Evolutionary conservation across 441 rosid genomes (phyloP), one percentile per base, ranked within the genome.

Genomic region (Pelargonium cotyledonis): DNA sequence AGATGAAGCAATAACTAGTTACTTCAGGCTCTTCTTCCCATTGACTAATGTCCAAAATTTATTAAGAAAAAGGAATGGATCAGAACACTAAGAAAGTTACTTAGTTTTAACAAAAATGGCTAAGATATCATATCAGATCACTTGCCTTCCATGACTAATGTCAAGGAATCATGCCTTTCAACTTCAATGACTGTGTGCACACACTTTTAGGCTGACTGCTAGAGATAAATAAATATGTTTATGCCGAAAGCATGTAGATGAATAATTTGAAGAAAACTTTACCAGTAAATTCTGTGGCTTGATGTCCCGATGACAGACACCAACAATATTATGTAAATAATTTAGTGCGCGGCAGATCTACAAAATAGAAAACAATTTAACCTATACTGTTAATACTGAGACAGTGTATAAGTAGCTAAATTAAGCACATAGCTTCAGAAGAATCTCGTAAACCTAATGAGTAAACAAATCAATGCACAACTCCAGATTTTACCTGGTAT

Each of bases 291-390:
- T 93, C 74, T 93, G 98, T 78, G 98, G 98, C 81, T 93, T 93
- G 80, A 93, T 93, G 79, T 93, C 98, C 72, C 97, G 92, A 76
- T 91, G 98, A 81, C 98, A 93, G 71, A 93, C 88, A 65, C 96
- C 98, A 71, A 89, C 86, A 79, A 89, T 84, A 67, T 85, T 86
- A 79, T 93, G 98, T 70, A 93, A 74, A 76, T 89, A 93, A 44
- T 97, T 92, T 77, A 93, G 97, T n/a, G 96, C 98, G 85, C 98
- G 86, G 83, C 97, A 93, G 65, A 93, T 93, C 98, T 93, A 90
- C 65, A 26, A 61, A 61, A 60, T 60, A 60, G 35, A 19, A 7
- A 18, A 31, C 4, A 19, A 43, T 43, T 9, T 7, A 21, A 8
- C 21, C 10, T 10, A 60, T 18, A 19, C 23, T 9, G 63, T 21